Evolutionary conservation across 2,329 filamentous ascomycete genomes (phyloP), one percentile per base, ranked within the genome.

Genomic region (Fusarium sacchari): DNA sequence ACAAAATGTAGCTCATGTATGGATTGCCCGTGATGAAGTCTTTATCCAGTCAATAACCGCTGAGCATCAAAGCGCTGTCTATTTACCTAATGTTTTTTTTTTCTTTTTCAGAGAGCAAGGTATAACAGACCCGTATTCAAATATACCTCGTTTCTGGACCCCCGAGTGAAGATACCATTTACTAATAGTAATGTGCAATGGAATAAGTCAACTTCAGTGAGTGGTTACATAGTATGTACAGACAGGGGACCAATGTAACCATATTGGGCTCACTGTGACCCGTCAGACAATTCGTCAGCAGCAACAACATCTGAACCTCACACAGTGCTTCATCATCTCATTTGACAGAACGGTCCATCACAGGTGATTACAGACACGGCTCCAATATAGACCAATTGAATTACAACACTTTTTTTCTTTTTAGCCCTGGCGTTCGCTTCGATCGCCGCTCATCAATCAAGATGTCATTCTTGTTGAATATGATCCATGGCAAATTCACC

Each of bases 401-500:
- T 12, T 26, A 20, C 10, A 50, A 7, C 15, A 15, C 14, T 10
- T 36, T 18, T 10, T 36, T 26, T 7, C 6, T 20, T 9, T 8
- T 15, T 18, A 9, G 24, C 24, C 42, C 30, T 15, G 20, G 32
- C 32, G 13, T 11, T 37, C 20, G 15, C 12, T 59, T 26, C 12
- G 22, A 37, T 50, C 20, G 28, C 15, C 20, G 12, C 12, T 18
- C 17, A 30, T 26, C 13, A 43, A 22, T 9, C 20, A 65, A 34
- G 30, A 60, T 66, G 60, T 46, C 64, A 17, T 56, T 69, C 15
- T 24, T 73, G 14, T 40, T 59, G 39, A 62, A 60, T 28, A 57
- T 73, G 17, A 14, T 70, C 28, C 26, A 60, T 20, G 58, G 71
- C 57, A 67, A 52, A 39, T 79, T 79, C 58, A 65, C 65, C 17